Base-by-base conservation (phyloP, 805 yeast genomes). In the Lipomyces sp. region DNA sequence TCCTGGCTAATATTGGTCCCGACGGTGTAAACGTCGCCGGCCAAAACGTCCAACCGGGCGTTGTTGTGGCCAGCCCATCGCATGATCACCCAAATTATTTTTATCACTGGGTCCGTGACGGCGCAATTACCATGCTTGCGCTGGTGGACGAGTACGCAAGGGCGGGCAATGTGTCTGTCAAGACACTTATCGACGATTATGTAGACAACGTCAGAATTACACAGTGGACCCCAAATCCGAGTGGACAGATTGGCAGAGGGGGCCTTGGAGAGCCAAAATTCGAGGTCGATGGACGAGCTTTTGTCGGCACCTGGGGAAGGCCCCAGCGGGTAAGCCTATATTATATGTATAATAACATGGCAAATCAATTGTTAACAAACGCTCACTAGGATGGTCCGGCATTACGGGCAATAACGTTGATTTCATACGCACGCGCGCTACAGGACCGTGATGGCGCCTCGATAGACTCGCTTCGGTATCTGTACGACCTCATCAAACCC, bases 231-330 rank as follows among this genome's bases (percentile, higher is more conserved):
- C 79, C 81, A 57, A 94, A 92, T 75, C 86, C 85, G 34, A 86
- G 92, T 10, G 98, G 98, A 0, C 74, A 76, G 1, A 85, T 85
- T 59, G 76, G 70, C 39, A 33, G 68, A 15, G 74, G 67, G 7
- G 92, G 90, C 1, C 80, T 93, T 42, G 98, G 98, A 1, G 98
- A 94, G 76, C 98, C 98, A 6, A 94, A 94, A 76, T 94, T 89
- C 75, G 76, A 82, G 75, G 85, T 87, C 3, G 84, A 91, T 75
- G 87, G 89, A 32, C 73, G 85, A 0, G 81, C 90, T 0, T 94
- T 89, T 73, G 76, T 77, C 4, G 87, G 80, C 1, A 76, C 80
- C 45, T 94, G 98, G 98, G 98, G 98, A 1, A 82, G 98, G 72
- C 98, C 98, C 0, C 98, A 94, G 78, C 84, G 92, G 66, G 69